Base-by-base conservation (phyloP, 1,284 basidiomycete genomes). In the Fomitopsis schrenkii region DNA sequence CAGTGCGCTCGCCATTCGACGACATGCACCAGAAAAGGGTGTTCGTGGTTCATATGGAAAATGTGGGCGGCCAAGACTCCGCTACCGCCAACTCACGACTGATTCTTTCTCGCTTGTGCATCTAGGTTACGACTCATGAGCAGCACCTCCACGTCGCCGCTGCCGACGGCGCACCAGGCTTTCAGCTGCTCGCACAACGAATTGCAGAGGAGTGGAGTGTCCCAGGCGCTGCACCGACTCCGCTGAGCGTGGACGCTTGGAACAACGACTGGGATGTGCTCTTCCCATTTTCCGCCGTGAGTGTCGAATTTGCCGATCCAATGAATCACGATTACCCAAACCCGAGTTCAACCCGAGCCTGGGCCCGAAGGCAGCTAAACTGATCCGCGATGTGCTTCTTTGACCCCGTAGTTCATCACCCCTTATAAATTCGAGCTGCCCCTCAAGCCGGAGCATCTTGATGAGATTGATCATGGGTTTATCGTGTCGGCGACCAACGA, bases 21-120 rank as follows among this genome's bases (percentile, higher is more conserved):
- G 73, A 71, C 14, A 86, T 86, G 78, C 96, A 98, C 72, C 97
- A 96, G 63, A 95, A 95, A 75, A 80, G 97, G 57, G 66, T 97
- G 48, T 95, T 93, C 67, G 82, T 96, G 26, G 78, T 98, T 60
- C 91, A 95, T 72, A 83, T 88, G 67, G 94, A 97, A 75, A 96
- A 98, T 73, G 93, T 94, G 68, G 68, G 87, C 76, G 6, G 26
- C 59, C 61, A 15, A 17, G 17, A 9, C 30, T 26, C 35, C 33
- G 28, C 17, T 33, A 36, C 14, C 5, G 30, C 5, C 14, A 14
- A 4, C 17, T 38, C 22, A 10, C 5, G 35, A 42, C 22, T 59
- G 33, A 5, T 30, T n/a, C 10, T 30, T 1, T 19, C 2, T n/a
- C 4, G 40, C 52, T 10, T 36, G n/a, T 55, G 30, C 53, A 17